Base-by-base conservation (phyloP, 495 filamentous ascomycete species). In the Talaromyces wortmannii region DNA sequence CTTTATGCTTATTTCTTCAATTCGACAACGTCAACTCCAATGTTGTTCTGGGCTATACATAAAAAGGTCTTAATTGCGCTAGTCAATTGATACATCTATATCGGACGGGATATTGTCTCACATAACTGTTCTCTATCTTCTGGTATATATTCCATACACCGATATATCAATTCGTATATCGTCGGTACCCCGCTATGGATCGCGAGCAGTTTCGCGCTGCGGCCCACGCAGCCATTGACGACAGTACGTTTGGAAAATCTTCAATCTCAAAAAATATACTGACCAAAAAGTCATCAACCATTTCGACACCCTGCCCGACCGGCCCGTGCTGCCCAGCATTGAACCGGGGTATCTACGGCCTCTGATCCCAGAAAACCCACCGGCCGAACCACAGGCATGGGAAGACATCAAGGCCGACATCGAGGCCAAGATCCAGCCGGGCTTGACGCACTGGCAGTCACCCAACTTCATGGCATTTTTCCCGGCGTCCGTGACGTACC, bases 381-480 rank as follows among this genome's bases (percentile, higher is more conserved):
- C 94, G 6, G 62, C 81, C 18, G 76, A 89, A 17, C 84, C 86
- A 40, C 91, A 97, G 68, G 56, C 75, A 61, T 97, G 91, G 91
- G 66, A 71, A 43, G 74, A 81, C 48, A 97, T 97, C 62, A 89
- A 95, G 62, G 72, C 79, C 30, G 92, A 97, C 68, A 84, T 97
- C 48, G 88, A 92, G 61, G 67, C 80, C 12, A 90, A 94, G 63
- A 96, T 97, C 67, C 84, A 96, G 67, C 94, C 94, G 0, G 94
- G 94, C 4, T 72, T 98, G 52, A 98, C 94, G 0, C 94, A 97
- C 71, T 98, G 94, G 89, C 90, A 96, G 68, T 89, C 85, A 3
- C 94, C 94, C 2, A 92, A 94, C 67, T 98, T 96, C 79, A 89
- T 96, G 81, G 94, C 94, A 36, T 98, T 92, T 81, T 98, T 89